These are phyloP conservation scores for Vitis hybrid DNA, from an alignment of 177 flowering plant genomes.

Conservation along the genomic window DNA sequence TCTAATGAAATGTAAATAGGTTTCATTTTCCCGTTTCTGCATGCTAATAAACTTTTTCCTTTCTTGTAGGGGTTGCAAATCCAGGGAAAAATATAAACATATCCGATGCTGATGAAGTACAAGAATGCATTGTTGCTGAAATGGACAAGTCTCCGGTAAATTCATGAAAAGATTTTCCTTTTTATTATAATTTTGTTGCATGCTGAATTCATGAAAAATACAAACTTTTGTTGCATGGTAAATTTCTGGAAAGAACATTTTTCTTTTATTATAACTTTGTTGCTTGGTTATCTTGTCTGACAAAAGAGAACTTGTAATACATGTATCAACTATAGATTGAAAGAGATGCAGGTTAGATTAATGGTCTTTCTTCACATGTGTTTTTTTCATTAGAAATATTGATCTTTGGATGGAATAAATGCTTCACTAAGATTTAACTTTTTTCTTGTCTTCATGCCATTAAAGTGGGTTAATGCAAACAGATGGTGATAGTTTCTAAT, in stretches of 20 bases:
- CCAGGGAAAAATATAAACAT: constrained; percentile 5
- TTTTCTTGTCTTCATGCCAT: background rate
- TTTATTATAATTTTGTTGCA: background rate
- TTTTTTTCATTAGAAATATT: too few relatives aligned
- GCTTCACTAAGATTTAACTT: background rate
- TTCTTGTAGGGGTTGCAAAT: constrained; percentile 20
- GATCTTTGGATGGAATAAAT: too few relatives aligned
- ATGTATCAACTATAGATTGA: too few relatives aligned
- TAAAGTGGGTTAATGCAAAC: background rate
- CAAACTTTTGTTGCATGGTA: constrained; percentile 16
- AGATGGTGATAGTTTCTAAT: background rate
- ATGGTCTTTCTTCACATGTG: too few relatives aligned
- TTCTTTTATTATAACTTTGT: background rate
- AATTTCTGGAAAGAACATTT: constrained; percentile 16
- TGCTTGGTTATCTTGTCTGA: too few relatives aligned
- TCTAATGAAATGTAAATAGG: background rate
- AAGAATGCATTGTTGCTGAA: constrained; percentile 16
- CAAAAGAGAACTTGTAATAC: too few relatives aligned
- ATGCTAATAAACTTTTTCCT: background rate
- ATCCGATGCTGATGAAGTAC: constrained; percentile 11
- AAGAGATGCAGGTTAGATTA: too few relatives aligned
- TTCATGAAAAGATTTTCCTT: background rate
- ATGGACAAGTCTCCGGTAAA: constrained; percentile 29
- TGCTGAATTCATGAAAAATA: background rate
- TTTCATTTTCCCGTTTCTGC: background rate